These are phyloP conservation scores for Botrytis cinerea DNA, from an alignment of 2,329 filamentous ascomycete genomes.

Conservation along the genomic window DNA sequence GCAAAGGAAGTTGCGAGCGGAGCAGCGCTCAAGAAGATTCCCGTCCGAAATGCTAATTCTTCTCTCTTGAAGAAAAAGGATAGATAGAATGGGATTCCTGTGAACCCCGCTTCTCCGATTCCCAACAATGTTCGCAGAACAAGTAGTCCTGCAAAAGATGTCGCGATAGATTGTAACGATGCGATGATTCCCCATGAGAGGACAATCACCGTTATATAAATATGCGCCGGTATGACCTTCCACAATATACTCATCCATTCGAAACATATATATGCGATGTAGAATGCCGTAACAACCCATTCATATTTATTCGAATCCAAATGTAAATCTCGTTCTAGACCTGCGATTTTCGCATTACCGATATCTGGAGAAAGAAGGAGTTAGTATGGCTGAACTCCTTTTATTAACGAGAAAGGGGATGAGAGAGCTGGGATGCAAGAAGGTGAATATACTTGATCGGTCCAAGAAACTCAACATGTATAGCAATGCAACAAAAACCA, in stretches of 20 bases:
- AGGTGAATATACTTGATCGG: conserved; percentile 65
- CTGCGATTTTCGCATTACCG: conserved; percentile 63
- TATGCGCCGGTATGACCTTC: conserved; percentile 60
- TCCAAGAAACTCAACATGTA: conserved; percentile 87
- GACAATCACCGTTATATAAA: conserved; percentile 63
- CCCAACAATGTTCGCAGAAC: conserved; percentile 58
- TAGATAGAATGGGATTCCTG: conserved; percentile 63
- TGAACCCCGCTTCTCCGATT: conserved; percentile 66
- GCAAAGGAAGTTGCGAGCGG: conserved; percentile 80
- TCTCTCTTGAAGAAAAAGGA: conserved; percentile 64
- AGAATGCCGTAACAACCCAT: conserved; percentile 63
- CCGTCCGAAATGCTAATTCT: conserved; percentile 83
- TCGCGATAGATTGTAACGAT: conserved; percentile 68
- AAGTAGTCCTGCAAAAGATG: conserved; percentile 62
- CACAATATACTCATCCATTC: conserved; percentile 67
- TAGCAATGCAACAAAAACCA: conserved; percentile 77
- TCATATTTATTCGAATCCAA: conserved; percentile 54
- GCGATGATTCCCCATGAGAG: conserved; percentile 78
- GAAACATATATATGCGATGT: conserved; percentile 63
- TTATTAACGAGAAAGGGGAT: neutral
- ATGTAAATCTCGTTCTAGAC: conserved; percentile 63
- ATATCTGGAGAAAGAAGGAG: conserved; percentile 49
- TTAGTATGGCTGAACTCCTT: neutral
- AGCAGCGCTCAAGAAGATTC: conserved; percentile 85
- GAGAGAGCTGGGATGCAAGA: neutral